These are phyloP conservation scores for Kodamaea leandrae DNA, from an alignment of 805 yeast genomes.

Conservation along the genomic window DNA sequence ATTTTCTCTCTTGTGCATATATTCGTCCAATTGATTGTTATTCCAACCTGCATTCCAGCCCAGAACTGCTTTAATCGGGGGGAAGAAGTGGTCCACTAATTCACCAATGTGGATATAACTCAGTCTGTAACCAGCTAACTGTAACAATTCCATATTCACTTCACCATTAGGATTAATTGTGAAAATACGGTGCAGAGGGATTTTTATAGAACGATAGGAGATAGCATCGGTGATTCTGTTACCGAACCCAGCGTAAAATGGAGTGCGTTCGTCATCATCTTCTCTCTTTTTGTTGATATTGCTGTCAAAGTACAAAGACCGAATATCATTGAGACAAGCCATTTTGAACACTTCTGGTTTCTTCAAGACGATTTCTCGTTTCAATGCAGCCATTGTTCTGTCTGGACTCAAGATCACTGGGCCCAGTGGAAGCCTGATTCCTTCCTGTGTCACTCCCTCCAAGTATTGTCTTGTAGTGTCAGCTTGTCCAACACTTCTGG, in stretches of 20 bases:
- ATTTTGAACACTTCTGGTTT: slow-evolving; percentile 98
- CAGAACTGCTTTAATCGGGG: slow-evolving; percentile 54
- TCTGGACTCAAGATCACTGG: slow-evolving; percentile 96
- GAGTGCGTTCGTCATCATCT: slow-evolving; percentile 53
- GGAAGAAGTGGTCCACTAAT: slow-evolving; percentile 95
- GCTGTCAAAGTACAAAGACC: slow-evolving; percentile 54
- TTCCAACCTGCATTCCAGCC: slow-evolving; percentile 34
- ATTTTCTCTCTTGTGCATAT: slow-evolving; percentile 23
- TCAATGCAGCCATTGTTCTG: slow-evolving; percentile 91
- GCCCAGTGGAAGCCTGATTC: slow-evolving; percentile 71
- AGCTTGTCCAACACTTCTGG: slow-evolving; percentile 93
- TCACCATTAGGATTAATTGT: slow-evolving; percentile 96
- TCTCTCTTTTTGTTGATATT: slow-evolving; percentile 13
- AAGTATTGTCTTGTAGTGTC: slow-evolving; percentile 86
- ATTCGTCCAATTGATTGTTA: slow-evolving; percentile 34
- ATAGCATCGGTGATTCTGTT: slow-evolving; percentile 95
- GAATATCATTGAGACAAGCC: slow-evolving; percentile 90
- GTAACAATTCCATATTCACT: slow-evolving; percentile 94
- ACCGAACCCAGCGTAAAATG: slow-evolving; percentile 97
- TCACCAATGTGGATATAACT: slow-evolving; percentile 89
- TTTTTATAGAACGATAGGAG: slow-evolving; percentile 88
- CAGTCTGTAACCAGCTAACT: slow-evolving; percentile 87
- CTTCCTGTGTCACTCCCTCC: slow-evolving; percentile 69
- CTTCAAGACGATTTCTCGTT: slow-evolving; percentile 86
- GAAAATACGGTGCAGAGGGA: slow-evolving; percentile 90